These are phyloP conservation scores for Botrytis hyacinthi DNA, from an alignment of 2,329 filamentous ascomycete genomes.

Conservation along the genomic window DNA sequence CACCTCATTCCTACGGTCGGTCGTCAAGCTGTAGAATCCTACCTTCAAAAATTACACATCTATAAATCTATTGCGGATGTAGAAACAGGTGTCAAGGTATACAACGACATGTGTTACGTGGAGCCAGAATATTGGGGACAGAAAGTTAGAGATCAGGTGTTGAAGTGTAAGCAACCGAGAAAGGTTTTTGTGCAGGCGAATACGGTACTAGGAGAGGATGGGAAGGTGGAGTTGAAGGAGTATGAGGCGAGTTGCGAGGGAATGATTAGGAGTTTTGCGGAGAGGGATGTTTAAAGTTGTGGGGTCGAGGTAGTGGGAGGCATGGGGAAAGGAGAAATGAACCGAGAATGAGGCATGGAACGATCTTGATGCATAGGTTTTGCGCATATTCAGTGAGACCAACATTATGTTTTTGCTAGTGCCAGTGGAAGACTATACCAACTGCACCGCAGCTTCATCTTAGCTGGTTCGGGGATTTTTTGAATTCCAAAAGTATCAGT, in stretches of 20 bases:
- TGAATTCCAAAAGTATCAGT: background rate
- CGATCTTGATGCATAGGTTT: background rate
- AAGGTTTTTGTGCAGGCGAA: conserved; percentile 96
- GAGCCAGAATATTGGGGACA: conserved; percentile 79
- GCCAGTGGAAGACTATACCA: background rate
- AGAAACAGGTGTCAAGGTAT: conserved; percentile 72
- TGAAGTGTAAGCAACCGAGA: conserved; percentile 75
- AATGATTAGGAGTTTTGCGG: conserved; percentile 79
- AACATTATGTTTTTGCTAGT: background rate
- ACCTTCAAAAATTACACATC: conserved; percentile 87
- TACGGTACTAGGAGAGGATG: conserved; percentile 68
- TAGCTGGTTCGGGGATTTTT: background rate
- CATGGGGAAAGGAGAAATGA: background rate
- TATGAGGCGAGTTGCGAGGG: conserved; percentile 80
- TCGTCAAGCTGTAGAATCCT: conserved; percentile 76
- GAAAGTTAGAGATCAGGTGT: conserved; percentile 72
- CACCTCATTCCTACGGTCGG: conserved; percentile 83
- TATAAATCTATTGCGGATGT: conserved; percentile 91
- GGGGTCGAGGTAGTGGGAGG: conserved; percentile 20
- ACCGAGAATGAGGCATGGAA: background rate
- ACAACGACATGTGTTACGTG: conserved; percentile 79
- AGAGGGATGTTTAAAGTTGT: conserved; percentile 44
- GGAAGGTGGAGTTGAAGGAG: conserved; percentile 74
- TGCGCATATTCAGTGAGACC: background rate
- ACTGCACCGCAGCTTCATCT: background rate